Base-by-base conservation (phyloP, 2,329 filamentous ascomycete species). In the Claviceps capensis region DNA sequence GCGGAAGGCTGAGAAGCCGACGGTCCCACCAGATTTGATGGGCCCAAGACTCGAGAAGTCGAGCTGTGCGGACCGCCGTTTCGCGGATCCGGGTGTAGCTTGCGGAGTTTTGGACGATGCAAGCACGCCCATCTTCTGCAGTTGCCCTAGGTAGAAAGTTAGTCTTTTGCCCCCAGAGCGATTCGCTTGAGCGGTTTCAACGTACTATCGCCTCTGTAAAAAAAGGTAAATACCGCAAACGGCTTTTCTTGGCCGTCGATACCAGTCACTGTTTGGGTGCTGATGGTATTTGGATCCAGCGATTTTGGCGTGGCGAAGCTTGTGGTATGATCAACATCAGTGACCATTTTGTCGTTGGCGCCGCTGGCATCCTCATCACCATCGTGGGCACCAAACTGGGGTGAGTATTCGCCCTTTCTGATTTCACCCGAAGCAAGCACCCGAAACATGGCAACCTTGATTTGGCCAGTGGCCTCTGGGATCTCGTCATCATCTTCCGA, bases 271-370 rank as follows among this genome's bases (percentile, higher is more conserved):
- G 93, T 98, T 70, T 98, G 93, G 2, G 93, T 98, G 64, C 90
- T 97, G 64, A 98, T 98, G 2, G 88, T 89, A 71, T 96, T 96
- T 0, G 91, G 91, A 70, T 97, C 94, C 50, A 96, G 76, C 1
- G 88, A 86, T 75, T 96, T 97, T 14, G 90, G 91, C 70, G 96
- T 95, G 9, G 91, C 91, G 68, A 97, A 97, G 65, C 90, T 95
- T 7, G 93, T 97, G 2, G 93, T 97, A 66, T 98, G 93, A 69
- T 97, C 93, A 52, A 96, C 80, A 62, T 95, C 88, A 42, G 82
- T 85, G 60, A 90, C 86, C 54, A 86, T 74, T 14, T 74, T 75
- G 41, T 76, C 80, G 49, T 74, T 78, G 6, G 73, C 76, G 30
- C 72, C 71, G 40, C 65, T 69, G 30, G 75, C 66, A 51, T 85